These are phyloP conservation scores for Hemisphaericaspora lyxosophila DNA, from an alignment of 1,139 yeast species.

Conservation along the genomic window DNA sequence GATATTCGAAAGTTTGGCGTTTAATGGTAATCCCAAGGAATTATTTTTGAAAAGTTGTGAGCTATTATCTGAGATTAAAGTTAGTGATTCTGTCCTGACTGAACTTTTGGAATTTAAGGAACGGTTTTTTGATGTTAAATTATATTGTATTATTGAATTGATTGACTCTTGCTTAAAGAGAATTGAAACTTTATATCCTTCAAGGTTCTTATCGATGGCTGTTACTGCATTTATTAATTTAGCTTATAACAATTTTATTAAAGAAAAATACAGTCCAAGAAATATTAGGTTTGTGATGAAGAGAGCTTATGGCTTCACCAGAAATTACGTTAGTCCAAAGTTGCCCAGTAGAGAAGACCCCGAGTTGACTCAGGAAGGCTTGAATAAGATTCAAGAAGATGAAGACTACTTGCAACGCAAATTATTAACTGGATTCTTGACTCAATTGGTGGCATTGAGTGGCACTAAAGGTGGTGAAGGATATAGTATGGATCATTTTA, in stretches of 20 bases:
- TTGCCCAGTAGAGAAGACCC: slow-evolving; percentile 34
- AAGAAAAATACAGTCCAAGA: slow-evolving; percentile 18
- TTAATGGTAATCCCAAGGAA: slow-evolving; percentile 77
- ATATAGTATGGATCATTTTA: slow-evolving; percentile 26
- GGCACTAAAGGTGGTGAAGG: slow-evolving; percentile 26
- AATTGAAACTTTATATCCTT: slow-evolving; percentile 68
- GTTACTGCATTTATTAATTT: slow-evolving; percentile 55
- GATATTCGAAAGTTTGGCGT: slow-evolving; percentile 59
- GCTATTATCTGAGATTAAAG: slow-evolving; percentile 36
- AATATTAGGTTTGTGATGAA: slow-evolving; percentile 48
- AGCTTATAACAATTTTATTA: slow-evolving; percentile 37
- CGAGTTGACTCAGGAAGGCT: slow-evolving; percentile 34
- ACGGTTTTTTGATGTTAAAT: slow-evolving; percentile 51
- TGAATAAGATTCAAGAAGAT: slow-evolving; percentile 43
- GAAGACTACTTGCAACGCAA: slow-evolving; percentile 55
- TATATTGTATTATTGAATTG: slow-evolving; percentile 65
- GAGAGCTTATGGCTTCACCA: slow-evolving; percentile 61
- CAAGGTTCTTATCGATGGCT: slow-evolving; percentile 70
- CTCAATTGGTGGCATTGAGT: slow-evolving; percentile 45
- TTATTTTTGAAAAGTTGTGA: slow-evolving; percentile 70
- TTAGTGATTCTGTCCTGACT: slow-evolving; percentile 18
- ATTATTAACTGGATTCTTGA: slow-evolving; percentile 39
- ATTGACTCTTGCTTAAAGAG: slow-evolving; percentile 51
- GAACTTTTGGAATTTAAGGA: slow-evolving; percentile 20
- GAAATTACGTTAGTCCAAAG: slow-evolving; percentile 60